Percentiles rank a stretch among this genome's conserved stretches.
These are phyloP conservation scores for Ganoderma lucidum DNA, from an alignment of 1,284 basidiomycete genomes.

Conservation along the genomic window DNA sequence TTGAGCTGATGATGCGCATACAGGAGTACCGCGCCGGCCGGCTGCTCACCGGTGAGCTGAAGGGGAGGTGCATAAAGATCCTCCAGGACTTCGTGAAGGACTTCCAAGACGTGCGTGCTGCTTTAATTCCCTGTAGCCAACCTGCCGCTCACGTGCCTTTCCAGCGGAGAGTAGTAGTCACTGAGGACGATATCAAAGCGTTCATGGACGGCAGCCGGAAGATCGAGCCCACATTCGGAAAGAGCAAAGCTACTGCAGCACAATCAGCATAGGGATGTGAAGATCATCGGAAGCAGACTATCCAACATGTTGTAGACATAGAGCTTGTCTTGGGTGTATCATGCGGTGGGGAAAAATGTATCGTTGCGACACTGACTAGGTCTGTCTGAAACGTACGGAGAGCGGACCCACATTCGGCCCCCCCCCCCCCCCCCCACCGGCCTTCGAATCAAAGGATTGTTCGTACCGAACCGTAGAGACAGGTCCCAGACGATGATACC, in stretches of 20 bases:
- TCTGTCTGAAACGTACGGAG: neutral
- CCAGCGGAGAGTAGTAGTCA: conserved; percentile 83
- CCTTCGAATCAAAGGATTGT: neutral
- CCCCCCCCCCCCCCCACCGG: neutral
- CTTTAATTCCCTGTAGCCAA: conserved; percentile 12
- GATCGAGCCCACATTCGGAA: conserved; percentile 68
- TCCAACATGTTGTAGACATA: conserved; percentile 32
- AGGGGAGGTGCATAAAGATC: conserved; percentile 87
- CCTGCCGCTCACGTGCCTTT: conserved; percentile 3
- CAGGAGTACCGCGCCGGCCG: conserved; percentile 93
- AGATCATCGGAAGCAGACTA: conserved; percentile 19
- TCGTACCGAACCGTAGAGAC: neutral
- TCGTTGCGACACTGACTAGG: neutral
- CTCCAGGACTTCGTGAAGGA: conserved; percentile 87
- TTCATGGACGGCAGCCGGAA: conserved; percentile 90
- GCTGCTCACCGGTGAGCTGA: conserved; percentile 92
- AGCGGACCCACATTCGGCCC: neutral
- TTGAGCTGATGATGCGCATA: conserved; percentile 7
- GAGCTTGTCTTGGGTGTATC: conserved; percentile 11
- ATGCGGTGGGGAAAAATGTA: neutral
- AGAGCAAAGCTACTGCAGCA: conserved; percentile 24
- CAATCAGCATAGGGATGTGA: conserved; percentile 9
- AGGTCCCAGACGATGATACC: neutral
- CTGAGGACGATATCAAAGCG: conserved; percentile 77
- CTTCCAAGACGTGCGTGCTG: conserved; percentile 85